These are phyloP conservation scores for Curvularia eragrostidis DNA, from an alignment of 2,329 filamentous ascomycete species.

Conservation along the genomic window DNA sequence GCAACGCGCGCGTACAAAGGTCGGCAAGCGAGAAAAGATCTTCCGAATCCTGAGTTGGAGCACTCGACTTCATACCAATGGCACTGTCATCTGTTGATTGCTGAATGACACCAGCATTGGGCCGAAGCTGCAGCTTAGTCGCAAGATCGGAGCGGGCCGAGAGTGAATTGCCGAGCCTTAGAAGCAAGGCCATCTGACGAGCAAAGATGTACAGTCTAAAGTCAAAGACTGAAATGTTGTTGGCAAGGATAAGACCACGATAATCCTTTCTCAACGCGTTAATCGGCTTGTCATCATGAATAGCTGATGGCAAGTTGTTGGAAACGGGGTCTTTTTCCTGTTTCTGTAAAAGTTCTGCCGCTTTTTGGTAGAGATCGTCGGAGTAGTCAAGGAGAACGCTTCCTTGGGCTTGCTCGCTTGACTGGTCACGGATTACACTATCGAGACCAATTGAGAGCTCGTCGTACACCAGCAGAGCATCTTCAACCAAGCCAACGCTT, in stretches of 20 bases:
- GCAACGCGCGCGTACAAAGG: slow-evolving; percentile 79
- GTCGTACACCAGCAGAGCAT: slow-evolving; percentile 93
- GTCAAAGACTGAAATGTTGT: slow-evolving; percentile 95
- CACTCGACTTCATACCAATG: slow-evolving; percentile 34
- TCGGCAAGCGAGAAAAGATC: slow-evolving; percentile 83
- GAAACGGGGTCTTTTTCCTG: slow-evolving; percentile 15
- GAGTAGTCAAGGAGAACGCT: slow-evolving; percentile 76
- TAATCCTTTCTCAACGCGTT: slow-evolving; percentile 72
- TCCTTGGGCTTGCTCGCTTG: slow-evolving; percentile 68
- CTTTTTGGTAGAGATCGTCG: slow-evolving; percentile 70
- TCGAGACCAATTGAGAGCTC: slow-evolving; percentile 90
- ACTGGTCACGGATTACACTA: slow-evolving; percentile 77
- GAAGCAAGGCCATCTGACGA: slow-evolving; percentile 80
- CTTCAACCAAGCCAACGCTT: slow-evolving; percentile 92
- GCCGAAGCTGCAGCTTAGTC: slow-evolving; percentile 43
- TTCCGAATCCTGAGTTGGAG: slow-evolving; percentile 65
- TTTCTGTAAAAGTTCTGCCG: slow-evolving; percentile 30
- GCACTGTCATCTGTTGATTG: slow-evolving; percentile 42
- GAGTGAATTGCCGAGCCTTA: slow-evolving; percentile 76
- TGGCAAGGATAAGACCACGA: slow-evolving; percentile 87
- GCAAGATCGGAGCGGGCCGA: slow-evolving; percentile 53
- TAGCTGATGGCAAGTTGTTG: slow-evolving; percentile 20
- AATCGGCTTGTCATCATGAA: slow-evolving; percentile 47
- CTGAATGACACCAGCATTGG: slow-evolving; percentile 33
- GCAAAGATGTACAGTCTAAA: slow-evolving; percentile 94